These are phyloP conservation scores for Solanum chiquidenum DNA, from an alignment of 257 asterid genomes.

Conservation along the genomic window DNA sequence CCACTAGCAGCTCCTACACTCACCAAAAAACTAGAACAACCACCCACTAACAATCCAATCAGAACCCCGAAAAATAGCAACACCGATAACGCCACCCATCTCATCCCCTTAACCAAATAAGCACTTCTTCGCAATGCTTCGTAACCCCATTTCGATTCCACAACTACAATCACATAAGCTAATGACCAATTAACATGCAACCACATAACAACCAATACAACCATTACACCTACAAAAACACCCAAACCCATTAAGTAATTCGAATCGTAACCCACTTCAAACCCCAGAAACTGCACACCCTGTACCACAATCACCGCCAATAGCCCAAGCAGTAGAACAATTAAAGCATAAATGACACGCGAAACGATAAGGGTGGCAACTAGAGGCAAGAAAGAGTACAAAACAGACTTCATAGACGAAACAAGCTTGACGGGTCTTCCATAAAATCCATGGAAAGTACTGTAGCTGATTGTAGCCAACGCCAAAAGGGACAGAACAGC, in stretches of 20 bases:
- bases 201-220: conserved; percentile 10
- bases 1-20: conserved; percentile 14
- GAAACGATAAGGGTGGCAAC: conserved; percentile 8
- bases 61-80: conserved; percentile 8
- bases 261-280: conserved; percentile 19
- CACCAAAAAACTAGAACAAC: conserved; percentile 12
- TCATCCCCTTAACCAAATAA: conserved; percentile 43
- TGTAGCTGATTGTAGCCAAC: conserved; percentile 39
- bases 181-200: conserved; percentile 36
- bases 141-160: conserved; percentile 59
- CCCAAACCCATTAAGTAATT: not conserved
- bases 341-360: not conserved
- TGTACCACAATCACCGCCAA: not conserved
- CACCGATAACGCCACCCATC: conserved; percentile 21
- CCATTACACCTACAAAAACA: not conserved
- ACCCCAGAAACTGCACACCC: conserved; percentile 19
- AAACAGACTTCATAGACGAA: conserved; percentile 38
- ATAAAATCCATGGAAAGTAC: conserved; percentile 47
- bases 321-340: conserved; percentile 2
- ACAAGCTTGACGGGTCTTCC: conserved; percentile 35
- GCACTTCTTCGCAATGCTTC: conserved; percentile 49
- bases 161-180: conserved; percentile 38
- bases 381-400: conserved; percentile 27
- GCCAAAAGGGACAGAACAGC: conserved; percentile 25
- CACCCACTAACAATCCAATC: conserved; percentile 11